A percentile compares a stretch with the other conserved stretches of the same genome.
Evolutionary conservation across 192 early-diverging fungal species (phyloP).

Genomic region (Backusella westeae): DNA sequence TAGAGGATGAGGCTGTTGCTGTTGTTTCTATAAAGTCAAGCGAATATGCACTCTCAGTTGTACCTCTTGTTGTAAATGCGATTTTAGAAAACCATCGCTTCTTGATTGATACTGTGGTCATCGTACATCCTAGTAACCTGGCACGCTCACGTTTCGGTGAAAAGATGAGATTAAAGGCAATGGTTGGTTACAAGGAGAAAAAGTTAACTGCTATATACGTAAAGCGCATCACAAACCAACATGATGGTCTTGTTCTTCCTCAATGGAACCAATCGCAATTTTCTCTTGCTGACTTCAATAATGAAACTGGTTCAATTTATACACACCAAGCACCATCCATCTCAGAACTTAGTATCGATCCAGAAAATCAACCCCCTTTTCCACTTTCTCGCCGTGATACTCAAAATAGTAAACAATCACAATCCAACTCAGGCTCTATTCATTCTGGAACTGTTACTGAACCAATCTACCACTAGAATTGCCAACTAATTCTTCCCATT

Average conservation of each 20-base stretch:
- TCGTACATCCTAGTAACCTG: slow-evolving; percentile 9
- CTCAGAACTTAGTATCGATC: not conserved
- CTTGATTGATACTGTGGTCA: slow-evolving; percentile 14
- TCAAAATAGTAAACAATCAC: not conserved
- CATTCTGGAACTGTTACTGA: not conserved
- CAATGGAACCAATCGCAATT: slow-evolving; percentile 24
- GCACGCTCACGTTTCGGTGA: slow-evolving; percentile 17
- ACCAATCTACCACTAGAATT: not conserved
- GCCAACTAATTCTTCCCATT: not conserved
- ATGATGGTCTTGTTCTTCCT: slow-evolving; percentile 21
- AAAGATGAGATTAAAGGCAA: slow-evolving; percentile 16
- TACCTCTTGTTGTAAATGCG: slow-evolving; percentile 16
- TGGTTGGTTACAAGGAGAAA: slow-evolving; percentile 7
- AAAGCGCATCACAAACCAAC: slow-evolving; percentile 37
- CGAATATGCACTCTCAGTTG: not conserved
- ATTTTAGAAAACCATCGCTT: slow-evolving; percentile 13
- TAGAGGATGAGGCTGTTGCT: not conserved
- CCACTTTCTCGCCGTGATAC: not conserved
- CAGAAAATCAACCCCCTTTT: not conserved
- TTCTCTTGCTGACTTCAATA: slow-evolving; percentile 19
- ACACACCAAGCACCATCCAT: not conserved
- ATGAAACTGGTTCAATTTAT: slow-evolving; percentile 22
- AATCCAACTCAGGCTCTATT: slow-evolving; percentile 1
- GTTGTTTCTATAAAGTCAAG: slow-evolving; percentile 19
- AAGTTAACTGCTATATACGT: slow-evolving; percentile 21